Evolutionary conservation across 2,329 filamentous ascomycete species (phyloP), one percentile per base, ranked within the genome.

Genomic region (Penicillium sp.): DNA sequence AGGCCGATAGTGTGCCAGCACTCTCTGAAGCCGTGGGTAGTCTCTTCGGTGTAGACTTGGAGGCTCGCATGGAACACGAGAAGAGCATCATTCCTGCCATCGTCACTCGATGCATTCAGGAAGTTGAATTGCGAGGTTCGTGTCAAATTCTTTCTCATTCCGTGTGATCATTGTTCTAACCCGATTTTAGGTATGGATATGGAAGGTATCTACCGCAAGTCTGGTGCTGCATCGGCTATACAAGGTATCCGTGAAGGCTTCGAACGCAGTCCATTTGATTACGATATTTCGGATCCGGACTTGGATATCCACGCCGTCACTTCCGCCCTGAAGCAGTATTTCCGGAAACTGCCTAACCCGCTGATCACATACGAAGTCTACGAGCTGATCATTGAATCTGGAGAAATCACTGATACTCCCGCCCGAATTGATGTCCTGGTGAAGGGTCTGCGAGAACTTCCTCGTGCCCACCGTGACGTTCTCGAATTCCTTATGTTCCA

Each of bases 191-290:
- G 81, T 44, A 96, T 99, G 90, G 92, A 97, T 67, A 85, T 95
- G 64, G 94, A 97, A 77, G 94, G 94, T 59, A 96, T 99, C 66
- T 99, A 99, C 77, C 87, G 94, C 68, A 99, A 99, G 81, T 96
- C 92, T 49, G 94, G 94, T 54, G 94, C 92, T 63, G 92, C 89
- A 67, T 91, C 90, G 8, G 91, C 95, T 72, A 89, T 96, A 70
- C 95, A 96, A 73, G 82, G 85, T 67, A 90, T 99, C 65, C 90
- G 93, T 68, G 89, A 92, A 63, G 92, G 92, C 12, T 97, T 99
- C 71, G 92, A 97, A 73, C 88, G 87, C 72, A 88, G 85, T 52
- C 73, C 73, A n/a, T 68, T 71, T 56, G 90, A 93, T 68, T 94
- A 86, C 70, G 93, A 97, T 70, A 95, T 99, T 55, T 95, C 92